phyloP scores from a whole-genome alignment of 768 basidiomycete species.

The Collybia mongolica region DNA sequence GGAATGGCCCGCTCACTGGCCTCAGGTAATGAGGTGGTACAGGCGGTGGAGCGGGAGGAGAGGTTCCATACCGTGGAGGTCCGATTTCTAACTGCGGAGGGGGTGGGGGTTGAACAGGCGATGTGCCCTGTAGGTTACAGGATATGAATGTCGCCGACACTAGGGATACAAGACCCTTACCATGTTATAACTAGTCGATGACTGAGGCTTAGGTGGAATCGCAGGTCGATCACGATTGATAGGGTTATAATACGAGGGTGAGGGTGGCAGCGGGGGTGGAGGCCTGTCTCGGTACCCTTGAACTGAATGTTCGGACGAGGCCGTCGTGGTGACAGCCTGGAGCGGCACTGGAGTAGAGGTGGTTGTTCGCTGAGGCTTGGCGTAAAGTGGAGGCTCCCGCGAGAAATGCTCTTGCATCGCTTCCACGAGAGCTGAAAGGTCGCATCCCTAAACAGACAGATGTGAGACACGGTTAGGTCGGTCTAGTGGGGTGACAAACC shows the following conservation, averaged over 20 bases:
- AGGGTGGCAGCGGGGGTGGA: slow-evolving; percentile 29
- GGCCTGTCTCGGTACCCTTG: slow-evolving; percentile 27
- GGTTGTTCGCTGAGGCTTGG: slow-evolving; percentile 56
- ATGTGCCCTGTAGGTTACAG: not conserved
- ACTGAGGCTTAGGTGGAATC: slow-evolving; percentile 32
- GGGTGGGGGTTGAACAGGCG: slow-evolving; percentile 1
- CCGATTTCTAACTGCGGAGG: slow-evolving; percentile 8
- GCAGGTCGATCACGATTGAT: slow-evolving; percentile 22
- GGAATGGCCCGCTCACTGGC: no score
- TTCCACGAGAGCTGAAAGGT: slow-evolving; percentile 68
- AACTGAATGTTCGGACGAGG: no score
- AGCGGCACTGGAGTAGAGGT: slow-evolving; percentile 11
- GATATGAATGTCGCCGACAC: not conserved
- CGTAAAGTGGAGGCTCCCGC: slow-evolving; percentile 83
- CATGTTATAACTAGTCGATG: not conserved
- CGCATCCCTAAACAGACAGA: slow-evolving; percentile 59
- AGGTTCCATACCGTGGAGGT: slow-evolving; percentile 12
- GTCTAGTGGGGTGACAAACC: slow-evolving; percentile 43
- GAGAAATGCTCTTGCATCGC: slow-evolving; percentile 85
- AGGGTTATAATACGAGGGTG: slow-evolving; percentile 17
- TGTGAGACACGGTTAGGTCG: slow-evolving; percentile 8
- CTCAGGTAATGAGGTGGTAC: no score
- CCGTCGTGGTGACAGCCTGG: slow-evolving; percentile 7
- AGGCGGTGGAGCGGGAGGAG: slow-evolving; percentile 1
- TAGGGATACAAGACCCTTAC: not conserved